Evolutionary conservation across 129 eudicot genomes (phyloP), one percentile per base, ranked within the genome.

Genomic region (Centella asiatica): DNA sequence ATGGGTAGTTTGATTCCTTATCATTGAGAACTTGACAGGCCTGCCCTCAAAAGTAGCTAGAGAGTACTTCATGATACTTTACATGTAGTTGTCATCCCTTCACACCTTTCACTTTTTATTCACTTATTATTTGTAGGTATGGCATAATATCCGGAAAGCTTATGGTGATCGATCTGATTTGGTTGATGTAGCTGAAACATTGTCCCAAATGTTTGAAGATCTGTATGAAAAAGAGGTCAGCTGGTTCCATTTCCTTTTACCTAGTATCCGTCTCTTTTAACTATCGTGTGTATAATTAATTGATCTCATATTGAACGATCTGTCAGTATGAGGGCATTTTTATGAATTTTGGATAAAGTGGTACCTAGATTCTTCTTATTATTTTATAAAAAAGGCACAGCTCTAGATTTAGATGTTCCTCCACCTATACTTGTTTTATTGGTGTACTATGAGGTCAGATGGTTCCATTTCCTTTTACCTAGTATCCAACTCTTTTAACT

Each of bases 381-480:
- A n/a, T n/a, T n/a, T n/a, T n/a, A n/a, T n/a, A 55, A 31, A 6
- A 55, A 17, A 33, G 2, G 42, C 29, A 55, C n/a, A 15, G n/a
- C 2, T 3, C 8, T 56, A 3, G 26, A n/a, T 32, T n/a, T 26
- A 8, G 1, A 6, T 13, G 11, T 36, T 36, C 42, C 42, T 36
- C 7, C 42, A 36, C 6, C 11, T 13, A 6, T n/a, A n/a, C n/a
- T n/a, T n/a, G n/a, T n/a, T n/a, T n/a, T n/a, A n/a, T n/a, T n/a
- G n/a, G n/a, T n/a, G n/a, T n/a, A n/a, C n/a, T n/a, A n/a, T n/a
- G 99, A 93, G 95, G 99, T 90, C 42, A 33, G 79, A 67, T 39
- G 37, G 55, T 57, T 61, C 57, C 51, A 34, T 27, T 67, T 57
- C 37, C 25, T 67, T 22, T 68, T 60, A 23, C 61, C 39, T 12